phyloP scores from a whole-genome alignment of 2,329 filamentous ascomycete genomes.

The Delphinella strobiligena region DNA sequence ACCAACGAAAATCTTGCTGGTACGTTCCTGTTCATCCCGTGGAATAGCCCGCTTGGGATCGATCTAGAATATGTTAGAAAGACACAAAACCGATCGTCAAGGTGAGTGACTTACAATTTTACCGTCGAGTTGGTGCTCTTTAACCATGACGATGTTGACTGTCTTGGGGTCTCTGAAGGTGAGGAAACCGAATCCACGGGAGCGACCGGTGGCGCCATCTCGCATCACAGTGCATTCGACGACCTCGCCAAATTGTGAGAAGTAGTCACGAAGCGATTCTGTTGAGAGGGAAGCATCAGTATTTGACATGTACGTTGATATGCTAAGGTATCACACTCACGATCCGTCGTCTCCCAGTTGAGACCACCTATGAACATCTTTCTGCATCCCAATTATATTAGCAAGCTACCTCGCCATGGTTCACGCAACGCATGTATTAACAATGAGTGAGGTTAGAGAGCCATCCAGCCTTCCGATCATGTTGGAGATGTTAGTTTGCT shows the following conservation, averaged over 20 bases:
- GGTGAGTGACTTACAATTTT: conserved; percentile 66
- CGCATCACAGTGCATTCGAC: conserved; percentile 99
- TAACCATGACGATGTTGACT: conserved; percentile 99
- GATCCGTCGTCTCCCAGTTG: conserved; percentile 98
- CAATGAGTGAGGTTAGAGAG: not conserved
- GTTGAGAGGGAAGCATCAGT: conserved; percentile 18
- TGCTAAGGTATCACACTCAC: conserved; percentile 46
- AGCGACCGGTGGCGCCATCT: conserved; percentile 84
- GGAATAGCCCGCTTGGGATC: conserved; percentile 96
- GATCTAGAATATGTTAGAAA: conserved; percentile 49
- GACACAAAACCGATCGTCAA: not conserved
- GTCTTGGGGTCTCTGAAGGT: conserved; percentile 97
- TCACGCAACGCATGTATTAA: too few species aligned
- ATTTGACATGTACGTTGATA: not conserved
- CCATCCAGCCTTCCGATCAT: not conserved
- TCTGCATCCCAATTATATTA: conserved; percentile 37
- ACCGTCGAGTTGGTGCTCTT: conserved; percentile 94
- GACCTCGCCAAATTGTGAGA: conserved; percentile 94
- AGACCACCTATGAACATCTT: conserved; percentile 99
- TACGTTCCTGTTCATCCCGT: conserved; percentile 94
- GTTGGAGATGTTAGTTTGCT: too few species aligned
- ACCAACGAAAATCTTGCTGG: conserved; percentile 96
- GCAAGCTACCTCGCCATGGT: conserved; percentile 1
- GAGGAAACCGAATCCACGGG: conserved; percentile 90
- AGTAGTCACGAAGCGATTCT: conserved; percentile 97